Conservation (phyloP, 169 alveolate species). For the Plasmodium cynomolgi region DNA sequence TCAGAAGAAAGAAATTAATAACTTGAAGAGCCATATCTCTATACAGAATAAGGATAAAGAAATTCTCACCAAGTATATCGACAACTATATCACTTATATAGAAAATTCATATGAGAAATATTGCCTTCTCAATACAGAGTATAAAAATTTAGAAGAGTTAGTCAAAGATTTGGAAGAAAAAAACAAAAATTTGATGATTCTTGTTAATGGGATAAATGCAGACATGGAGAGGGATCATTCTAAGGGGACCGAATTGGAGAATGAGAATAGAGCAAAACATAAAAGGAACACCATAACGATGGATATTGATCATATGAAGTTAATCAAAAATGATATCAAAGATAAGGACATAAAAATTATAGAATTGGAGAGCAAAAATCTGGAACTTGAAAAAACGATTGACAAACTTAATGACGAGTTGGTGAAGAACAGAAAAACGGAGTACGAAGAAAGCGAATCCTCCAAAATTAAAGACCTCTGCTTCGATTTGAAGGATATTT, state of each 20-base stretch:
- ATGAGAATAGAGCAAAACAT: background rate
- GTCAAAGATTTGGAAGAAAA: constrained; percentile 57
- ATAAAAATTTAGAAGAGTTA: constrained; percentile 67
- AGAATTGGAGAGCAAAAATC: constrained; percentile 67
- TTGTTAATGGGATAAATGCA: constrained; percentile 42
- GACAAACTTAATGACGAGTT: constrained; percentile 56
- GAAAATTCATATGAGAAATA: constrained; percentile 69
- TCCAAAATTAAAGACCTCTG: constrained; percentile 61
- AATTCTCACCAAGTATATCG: constrained; percentile 69
- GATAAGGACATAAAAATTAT: constrained; percentile 68
- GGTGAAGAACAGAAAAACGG: constrained; percentile 8
- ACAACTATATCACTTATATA: constrained; percentile 68
- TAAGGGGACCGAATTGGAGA: background rate
- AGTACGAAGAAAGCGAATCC: constrained; percentile 43
- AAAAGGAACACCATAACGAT: constrained; percentile 22
- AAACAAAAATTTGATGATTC: constrained; percentile 26
- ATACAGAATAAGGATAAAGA: constrained; percentile 71
- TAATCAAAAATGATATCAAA: constrained; percentile 64
- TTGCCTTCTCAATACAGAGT: constrained; percentile 49
- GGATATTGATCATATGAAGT: constrained; percentile 47
- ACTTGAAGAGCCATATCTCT: constrained; percentile 59
- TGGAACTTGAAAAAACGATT: constrained; percentile 54
- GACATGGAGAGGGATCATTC: background rate
- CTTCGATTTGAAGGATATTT: constrained; percentile 74
- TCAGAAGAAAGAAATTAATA: constrained; percentile 64